Evolutionary conservation across 2,329 filamentous ascomycete species (phyloP).

Genomic region (Pyricularia sp.): DNA sequence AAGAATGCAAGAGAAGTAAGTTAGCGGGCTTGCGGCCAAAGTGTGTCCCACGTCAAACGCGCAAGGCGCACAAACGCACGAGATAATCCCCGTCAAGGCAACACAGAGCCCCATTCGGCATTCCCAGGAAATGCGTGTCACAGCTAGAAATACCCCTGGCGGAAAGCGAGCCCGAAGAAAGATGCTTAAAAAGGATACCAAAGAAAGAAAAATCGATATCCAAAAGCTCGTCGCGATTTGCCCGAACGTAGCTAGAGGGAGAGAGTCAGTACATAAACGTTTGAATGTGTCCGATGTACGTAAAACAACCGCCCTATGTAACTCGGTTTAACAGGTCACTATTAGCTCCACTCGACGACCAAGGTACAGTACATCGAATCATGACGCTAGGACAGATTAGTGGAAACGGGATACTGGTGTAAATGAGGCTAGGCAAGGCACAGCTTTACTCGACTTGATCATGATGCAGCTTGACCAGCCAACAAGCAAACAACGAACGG

Average conservation of each 20-base stretch:
- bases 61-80: constrained; percentile 3
- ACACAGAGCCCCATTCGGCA: constrained; percentile 4
- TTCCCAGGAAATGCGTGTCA: background rate
- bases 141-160: background rate
- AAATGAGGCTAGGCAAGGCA: background rate
- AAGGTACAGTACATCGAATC: background rate
- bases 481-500: background rate
- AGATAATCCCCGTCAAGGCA: constrained; percentile 2
- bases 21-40: background rate
- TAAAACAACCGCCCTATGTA: background rate
- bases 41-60: background rate
- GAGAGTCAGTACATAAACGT: background rate
- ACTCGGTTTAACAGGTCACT: background rate
- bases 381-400: background rate
- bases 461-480: background rate
- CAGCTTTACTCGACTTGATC: background rate
- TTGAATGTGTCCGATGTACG: background rate
- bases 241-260: background rate
- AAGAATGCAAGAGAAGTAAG: background rate
- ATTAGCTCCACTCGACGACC: background rate
- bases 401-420: background rate
- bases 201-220: background rate
- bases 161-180: background rate
- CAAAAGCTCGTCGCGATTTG: no score
- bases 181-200: background rate